Evolutionary conservation across 306 rosid genomes (phyloP).

Genomic region (Cicer cuneatum): DNA sequence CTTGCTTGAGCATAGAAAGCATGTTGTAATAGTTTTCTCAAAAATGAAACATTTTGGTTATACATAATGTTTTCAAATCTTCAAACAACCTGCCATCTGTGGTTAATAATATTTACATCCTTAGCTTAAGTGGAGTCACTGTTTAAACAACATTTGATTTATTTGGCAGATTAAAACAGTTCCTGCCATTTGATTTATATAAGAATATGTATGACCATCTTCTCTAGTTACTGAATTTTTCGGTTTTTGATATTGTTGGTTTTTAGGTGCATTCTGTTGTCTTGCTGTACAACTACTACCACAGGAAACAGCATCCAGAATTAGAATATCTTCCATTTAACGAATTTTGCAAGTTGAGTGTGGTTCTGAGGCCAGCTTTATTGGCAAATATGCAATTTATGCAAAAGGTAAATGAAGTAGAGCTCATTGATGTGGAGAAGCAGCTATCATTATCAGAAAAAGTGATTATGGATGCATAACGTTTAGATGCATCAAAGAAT

Average conservation of each 20-base stretch:
- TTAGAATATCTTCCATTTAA: slow-evolving; percentile 63
- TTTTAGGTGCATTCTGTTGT: slow-evolving; percentile 81
- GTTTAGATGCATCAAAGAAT: slow-evolving; percentile 66
- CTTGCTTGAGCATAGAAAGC: slow-evolving; percentile 13
- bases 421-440: slow-evolving; percentile 62
- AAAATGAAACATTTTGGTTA: background rate
- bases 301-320: slow-evolving; percentile 62
- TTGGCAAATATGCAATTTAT: slow-evolving; percentile 67
- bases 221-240: slow-evolving; percentile 44
- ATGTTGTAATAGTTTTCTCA: background rate
- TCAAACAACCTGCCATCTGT: background rate
- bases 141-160: background rate
- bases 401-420: slow-evolving; percentile 58
- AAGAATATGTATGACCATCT: slow-evolving; percentile 8
- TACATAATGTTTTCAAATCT: slow-evolving; percentile 29
- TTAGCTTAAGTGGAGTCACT: slow-evolving; percentile 24
- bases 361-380: slow-evolving; percentile 64
- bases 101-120: slow-evolving; percentile 11
- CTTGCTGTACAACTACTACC: slow-evolving; percentile 81
- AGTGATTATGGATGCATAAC: slow-evolving; percentile 66
- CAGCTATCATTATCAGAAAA: slow-evolving; percentile 74
- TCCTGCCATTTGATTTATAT: slow-evolving; percentile 13
- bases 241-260: slow-evolving; percentile 44
- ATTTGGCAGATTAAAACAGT: background rate
- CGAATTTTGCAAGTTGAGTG: slow-evolving; percentile 74